A percentile compares a stretch with the other conserved stretches of the same genome.
phyloP scores from a whole-genome alignment of 2,329 filamentous ascomycete genomes.

The Pestalotiopsis sp. region DNA sequence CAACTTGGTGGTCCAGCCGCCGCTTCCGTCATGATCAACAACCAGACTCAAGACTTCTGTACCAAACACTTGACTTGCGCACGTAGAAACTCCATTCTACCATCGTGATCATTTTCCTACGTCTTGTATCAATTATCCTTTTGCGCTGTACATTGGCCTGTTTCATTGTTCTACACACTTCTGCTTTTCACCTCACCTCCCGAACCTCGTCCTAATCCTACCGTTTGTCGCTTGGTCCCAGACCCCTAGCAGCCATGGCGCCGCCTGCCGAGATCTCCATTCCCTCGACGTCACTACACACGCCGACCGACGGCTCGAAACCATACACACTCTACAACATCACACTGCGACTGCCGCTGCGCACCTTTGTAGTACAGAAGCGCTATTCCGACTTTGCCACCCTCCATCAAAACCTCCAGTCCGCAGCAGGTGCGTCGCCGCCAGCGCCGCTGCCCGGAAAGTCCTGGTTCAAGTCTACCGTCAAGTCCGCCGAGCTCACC shows the following conservation, averaged over 20 bases:
- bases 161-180: neutral
- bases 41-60: neutral
- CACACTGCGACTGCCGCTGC: constrained; percentile 73
- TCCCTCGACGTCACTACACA: constrained; percentile 63
- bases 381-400: constrained; percentile 79
- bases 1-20: neutral
- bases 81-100: neutral
- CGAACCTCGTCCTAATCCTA: neutral
- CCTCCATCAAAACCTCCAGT: constrained; percentile 65
- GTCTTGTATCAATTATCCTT: neutral
- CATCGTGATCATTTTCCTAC: neutral
- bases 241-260: constrained; percentile 49
- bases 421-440: constrained; percentile 63
- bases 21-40: neutral
- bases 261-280: constrained; percentile 70
- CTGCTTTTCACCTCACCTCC: neutral
- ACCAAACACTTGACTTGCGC: neutral
- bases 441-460: constrained; percentile 72
- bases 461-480: constrained; percentile 76
- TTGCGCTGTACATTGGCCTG: neutral
- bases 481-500: constrained; percentile 69
- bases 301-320: constrained; percentile 55
- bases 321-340: constrained; percentile 80
- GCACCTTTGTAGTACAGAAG: constrained; percentile 76
- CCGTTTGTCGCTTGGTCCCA: neutral